Evolutionary conservation across 2,329 filamentous ascomycete genomes (phyloP).

Genomic region (Botryotinia globosa): DNA sequence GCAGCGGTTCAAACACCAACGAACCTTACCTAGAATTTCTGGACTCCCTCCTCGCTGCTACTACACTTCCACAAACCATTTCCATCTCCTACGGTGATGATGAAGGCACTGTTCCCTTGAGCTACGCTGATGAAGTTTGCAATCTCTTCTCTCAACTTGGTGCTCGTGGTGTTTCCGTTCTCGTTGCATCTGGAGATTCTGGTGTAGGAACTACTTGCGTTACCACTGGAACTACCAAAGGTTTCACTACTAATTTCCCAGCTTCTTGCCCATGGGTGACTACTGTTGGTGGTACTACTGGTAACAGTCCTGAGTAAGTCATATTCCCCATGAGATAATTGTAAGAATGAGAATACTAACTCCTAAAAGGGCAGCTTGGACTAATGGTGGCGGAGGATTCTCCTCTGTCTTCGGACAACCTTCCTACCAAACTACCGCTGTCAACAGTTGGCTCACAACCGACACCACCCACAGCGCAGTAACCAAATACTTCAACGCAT

Average conservation of each 20-base stretch:
- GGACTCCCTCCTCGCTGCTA: constrained; percentile 52
- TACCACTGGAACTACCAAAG: constrained; percentile 38
- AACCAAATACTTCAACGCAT: constrained; percentile 46
- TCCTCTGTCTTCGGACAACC: constrained; percentile 45
- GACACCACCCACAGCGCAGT: constrained; percentile 47
- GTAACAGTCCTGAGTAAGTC: constrained; percentile 29
- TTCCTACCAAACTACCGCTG: constrained; percentile 43
- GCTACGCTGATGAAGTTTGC: constrained; percentile 53
- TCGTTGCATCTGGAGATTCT: constrained; percentile 49
- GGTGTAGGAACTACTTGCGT: constrained; percentile 42
- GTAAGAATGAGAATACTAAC: background rate
- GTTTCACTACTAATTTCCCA: constrained; percentile 50
- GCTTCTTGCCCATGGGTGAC: constrained; percentile 52
- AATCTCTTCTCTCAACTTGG: constrained; percentile 53
- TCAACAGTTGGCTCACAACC: constrained; percentile 45
- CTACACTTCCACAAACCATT: constrained; percentile 57
- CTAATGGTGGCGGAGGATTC: constrained; percentile 43
- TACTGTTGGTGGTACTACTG: constrained; percentile 43
- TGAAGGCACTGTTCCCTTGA: constrained; percentile 51
- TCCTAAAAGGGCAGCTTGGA: constrained; percentile 24
- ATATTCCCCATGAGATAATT: background rate
- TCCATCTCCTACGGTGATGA: constrained; percentile 55
- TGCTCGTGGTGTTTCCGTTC: constrained; percentile 48
- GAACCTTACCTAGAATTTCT: constrained; percentile 67
- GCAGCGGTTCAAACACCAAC: constrained; percentile 51